Evolutionary conservation across 495 filamentous ascomycete species (phyloP).

Genomic region (Collariella sp.): DNA sequence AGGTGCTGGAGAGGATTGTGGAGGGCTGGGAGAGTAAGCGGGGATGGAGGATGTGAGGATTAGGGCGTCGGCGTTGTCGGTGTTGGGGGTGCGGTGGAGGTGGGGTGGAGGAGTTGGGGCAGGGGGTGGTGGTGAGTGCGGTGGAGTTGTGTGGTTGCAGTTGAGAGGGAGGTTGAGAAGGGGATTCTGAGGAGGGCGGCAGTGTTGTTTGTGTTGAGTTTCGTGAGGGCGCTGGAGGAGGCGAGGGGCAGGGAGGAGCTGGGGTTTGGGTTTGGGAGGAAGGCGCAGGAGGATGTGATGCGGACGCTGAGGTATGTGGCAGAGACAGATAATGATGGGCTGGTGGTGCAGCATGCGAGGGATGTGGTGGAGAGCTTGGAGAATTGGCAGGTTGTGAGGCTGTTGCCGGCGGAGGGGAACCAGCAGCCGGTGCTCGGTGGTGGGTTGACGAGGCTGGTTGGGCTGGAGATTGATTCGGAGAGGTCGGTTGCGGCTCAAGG

Average conservation of each 20-base stretch:
- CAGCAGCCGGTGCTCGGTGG: conserved; percentile 5
- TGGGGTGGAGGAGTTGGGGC: conserved; percentile 55
- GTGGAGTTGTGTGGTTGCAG: conserved; percentile 58
- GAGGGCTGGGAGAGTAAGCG: conserved; percentile 64
- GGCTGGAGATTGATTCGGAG: conserved; percentile 32
- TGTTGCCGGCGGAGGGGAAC: conserved; percentile 27
- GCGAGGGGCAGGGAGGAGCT: conserved; percentile 44
- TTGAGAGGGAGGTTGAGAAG: conserved; percentile 51
- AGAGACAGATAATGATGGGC: conserved; percentile 58
- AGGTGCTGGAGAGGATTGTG: conserved; percentile 55
- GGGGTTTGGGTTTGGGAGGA: conserved; percentile 54
- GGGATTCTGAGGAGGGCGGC: conserved; percentile 70
- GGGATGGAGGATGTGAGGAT: conserved; percentile 68
- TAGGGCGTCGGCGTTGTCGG: conserved; percentile 67
- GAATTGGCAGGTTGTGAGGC: conserved; percentile 53
- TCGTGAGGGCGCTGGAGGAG: conserved; percentile 56
- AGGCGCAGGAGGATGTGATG: conserved; percentile 53
- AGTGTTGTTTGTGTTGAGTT: conserved; percentile 55
- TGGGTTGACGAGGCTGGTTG: conserved; percentile 34
- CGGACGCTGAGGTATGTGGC: conserved; percentile 58
- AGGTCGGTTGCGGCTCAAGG: conserved; percentile 11
- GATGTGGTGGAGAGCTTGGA: conserved; percentile 65
- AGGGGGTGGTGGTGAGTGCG: conserved; percentile 44
- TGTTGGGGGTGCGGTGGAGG: conserved; percentile 60
- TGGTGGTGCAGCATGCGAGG: conserved; percentile 64